Evolutionary conservation across 768 basidiomycete genomes (phyloP), one percentile per base, ranked within the genome.

Genomic region (Cubamyces sp.): DNA sequence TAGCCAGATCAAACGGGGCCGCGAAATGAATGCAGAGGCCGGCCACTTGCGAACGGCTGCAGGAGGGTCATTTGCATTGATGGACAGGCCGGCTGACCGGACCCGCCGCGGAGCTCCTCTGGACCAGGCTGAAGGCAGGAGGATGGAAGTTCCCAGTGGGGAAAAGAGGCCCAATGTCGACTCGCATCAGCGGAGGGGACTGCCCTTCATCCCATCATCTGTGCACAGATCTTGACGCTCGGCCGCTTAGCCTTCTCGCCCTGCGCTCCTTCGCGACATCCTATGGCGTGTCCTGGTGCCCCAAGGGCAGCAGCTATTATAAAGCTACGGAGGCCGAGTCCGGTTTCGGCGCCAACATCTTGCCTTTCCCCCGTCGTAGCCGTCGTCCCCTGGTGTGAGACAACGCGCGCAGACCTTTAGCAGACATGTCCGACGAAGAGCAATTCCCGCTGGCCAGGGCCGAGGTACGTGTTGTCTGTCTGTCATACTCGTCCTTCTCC

Each of bases 381-480:
- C 51, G n/a, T 42, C 37, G 21, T 48, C n/a, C 34, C 46, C 19
- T 34, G 15, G 23, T 28, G 46, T 49, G 39, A 43, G 46, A 52
- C 41, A 34, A 34, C 28, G 50, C 23, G 41, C 34, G 26, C 21
- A 57, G 57, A 43, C 57, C 18, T 8, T 16, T 12, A 21, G 57
- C 57, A 59, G 57, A 51, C 57, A 59, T 59, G 57, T 59, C 57
- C 49, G 57, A 51, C 57, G 48, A 59, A 50, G 57, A 51, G 49
- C 30, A 18, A 18, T 59, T 59, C 41, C 57, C 57, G 49, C 48
- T 59, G 43, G 57, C 57, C 48, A 42, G 57, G 45, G 57, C 57
- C 51, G 57, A 59, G 57, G 57, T 59, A 25, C 25, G 57, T 52
- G 14, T 30, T 14, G 12, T 37, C 45, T 26, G 23, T 26, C n/a